Evolutionary conservation across 2,329 filamentous ascomycete genomes (phyloP).

Genomic region (Allantophomopsis lycopodina): DNA sequence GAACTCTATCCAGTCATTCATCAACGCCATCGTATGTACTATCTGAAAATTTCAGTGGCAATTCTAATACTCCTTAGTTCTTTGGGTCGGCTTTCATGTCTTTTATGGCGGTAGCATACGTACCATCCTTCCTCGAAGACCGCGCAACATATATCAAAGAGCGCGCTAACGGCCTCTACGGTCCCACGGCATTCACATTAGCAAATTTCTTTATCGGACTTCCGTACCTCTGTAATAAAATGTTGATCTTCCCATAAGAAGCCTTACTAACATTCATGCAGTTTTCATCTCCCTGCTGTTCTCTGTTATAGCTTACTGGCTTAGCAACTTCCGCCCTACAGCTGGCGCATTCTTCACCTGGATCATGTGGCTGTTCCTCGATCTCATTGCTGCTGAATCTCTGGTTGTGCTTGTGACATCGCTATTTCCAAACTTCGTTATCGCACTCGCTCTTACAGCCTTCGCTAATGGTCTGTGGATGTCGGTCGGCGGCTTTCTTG

Average conservation of each 20-base stretch:
- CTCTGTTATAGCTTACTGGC: slow-evolving; percentile 65
- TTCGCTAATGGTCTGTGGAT: slow-evolving; percentile 89
- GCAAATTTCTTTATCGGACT: slow-evolving; percentile 74
- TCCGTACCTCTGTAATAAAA: slow-evolving; percentile 55
- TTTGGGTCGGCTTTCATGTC: slow-evolving; percentile 65
- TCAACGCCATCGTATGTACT: slow-evolving; percentile 49
- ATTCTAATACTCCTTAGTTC: slow-evolving; percentile 23
- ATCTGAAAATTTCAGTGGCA: slow-evolving; percentile 18
- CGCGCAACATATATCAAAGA: slow-evolving; percentile 62
- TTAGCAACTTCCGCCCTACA: slow-evolving; percentile 58
- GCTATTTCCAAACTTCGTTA: slow-evolving; percentile 67
- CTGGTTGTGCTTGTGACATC: slow-evolving; percentile 65
- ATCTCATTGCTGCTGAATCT: slow-evolving; percentile 69
- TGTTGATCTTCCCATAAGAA: slow-evolving; percentile 4
- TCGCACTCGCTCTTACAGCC: slow-evolving; percentile 64
- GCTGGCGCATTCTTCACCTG: slow-evolving; percentile 59
- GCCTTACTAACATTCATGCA: not conserved
- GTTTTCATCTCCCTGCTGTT: slow-evolving; percentile 64
- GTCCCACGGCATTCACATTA: slow-evolving; percentile 56
- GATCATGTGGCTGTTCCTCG: slow-evolving; percentile 76
- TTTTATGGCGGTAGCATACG: slow-evolving; percentile 76
- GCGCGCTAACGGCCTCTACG: slow-evolving; percentile 68
- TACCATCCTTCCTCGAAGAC: slow-evolving; percentile 74
- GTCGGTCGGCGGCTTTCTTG: slow-evolving; percentile 73
- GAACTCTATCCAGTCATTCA: slow-evolving; percentile 64